Conservation (phyloP, 1,139 yeast species). For the Sugiyamaella sp. region DNA sequence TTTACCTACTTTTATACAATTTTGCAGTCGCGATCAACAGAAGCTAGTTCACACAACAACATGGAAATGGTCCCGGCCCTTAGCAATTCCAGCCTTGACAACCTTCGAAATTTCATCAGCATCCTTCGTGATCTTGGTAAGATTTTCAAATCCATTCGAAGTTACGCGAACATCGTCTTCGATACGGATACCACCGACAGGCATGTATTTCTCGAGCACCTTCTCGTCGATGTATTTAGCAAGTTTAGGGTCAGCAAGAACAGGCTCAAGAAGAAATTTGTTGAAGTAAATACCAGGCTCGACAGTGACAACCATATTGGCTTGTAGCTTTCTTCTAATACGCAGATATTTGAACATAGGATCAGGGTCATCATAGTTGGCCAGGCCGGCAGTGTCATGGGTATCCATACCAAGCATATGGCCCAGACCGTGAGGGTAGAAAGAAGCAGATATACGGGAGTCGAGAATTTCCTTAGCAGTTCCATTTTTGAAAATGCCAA, state of each 20-base stretch:
- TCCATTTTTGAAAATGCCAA: conserved; percentile 77
- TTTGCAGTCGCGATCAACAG: background rate
- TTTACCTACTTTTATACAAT: too few species aligned
- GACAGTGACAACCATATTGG: conserved; percentile 87
- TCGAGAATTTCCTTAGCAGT: conserved; percentile 66
- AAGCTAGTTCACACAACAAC: conserved; percentile 42
- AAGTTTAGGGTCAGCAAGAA: conserved; percentile 59
- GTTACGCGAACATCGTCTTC: conserved; percentile 91
- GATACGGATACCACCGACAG: conserved; percentile 93
- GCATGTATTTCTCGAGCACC: conserved; percentile 75
- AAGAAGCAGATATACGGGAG: conserved; percentile 71
- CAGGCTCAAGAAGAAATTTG: conserved; percentile 71
- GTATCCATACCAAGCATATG: conserved; percentile 94
- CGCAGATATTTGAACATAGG: conserved; percentile 76
- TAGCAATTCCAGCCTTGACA: conserved; percentile 70
- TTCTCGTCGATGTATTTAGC: conserved; percentile 64
- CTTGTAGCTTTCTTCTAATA: conserved; percentile 69
- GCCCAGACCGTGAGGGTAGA: conserved; percentile 95
- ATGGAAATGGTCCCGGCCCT: conserved; percentile 68
- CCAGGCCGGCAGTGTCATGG: conserved; percentile 90
- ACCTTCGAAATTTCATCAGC: conserved; percentile 78
- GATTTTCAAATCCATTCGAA: conserved; percentile 71
- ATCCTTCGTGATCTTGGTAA: conserved; percentile 82
- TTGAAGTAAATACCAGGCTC: conserved; percentile 96
- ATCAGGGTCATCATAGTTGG: conserved; percentile 83